These are phyloP conservation scores for Jimgerdemannia lactiflua DNA, from an alignment of 192 early-diverging fungal genomes.

Conservation along the genomic window DNA sequence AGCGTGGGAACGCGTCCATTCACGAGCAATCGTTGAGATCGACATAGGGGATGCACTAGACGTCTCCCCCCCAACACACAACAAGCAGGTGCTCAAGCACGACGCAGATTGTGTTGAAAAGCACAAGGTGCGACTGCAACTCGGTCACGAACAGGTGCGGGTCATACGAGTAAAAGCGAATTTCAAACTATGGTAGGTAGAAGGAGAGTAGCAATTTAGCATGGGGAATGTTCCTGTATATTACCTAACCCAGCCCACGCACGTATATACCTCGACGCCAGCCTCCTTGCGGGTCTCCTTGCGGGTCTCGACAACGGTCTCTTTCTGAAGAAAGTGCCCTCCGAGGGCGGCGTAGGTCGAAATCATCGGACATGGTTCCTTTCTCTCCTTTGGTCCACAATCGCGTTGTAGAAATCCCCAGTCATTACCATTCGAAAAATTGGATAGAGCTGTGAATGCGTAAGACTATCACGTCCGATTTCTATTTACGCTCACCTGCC, in stretches of 20 bases:
- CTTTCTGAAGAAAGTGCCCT: background rate
- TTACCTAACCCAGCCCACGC: background rate
- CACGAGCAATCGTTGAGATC: background rate
- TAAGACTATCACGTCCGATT: too few relatives aligned
- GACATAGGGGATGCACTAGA: background rate
- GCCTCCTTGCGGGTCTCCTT: too few relatives aligned
- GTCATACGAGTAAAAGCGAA: conserved; percentile 43
- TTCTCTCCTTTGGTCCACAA: background rate
- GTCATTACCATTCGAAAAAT: too few relatives aligned
- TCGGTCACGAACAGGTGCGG: conserved; percentile 47
- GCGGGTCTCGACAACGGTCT: background rate
- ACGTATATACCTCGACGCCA: conserved; percentile 12
- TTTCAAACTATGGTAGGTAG: conserved; percentile 50
- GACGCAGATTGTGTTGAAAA: conserved; percentile 58
- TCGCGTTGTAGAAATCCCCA: background rate
- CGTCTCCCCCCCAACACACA: conserved; percentile 10
- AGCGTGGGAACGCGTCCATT: background rate
- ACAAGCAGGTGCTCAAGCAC: conserved; percentile 50
- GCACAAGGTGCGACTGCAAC: conserved; percentile 30
- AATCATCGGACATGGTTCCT: background rate
- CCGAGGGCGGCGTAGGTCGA: conserved; percentile 1
- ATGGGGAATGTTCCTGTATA: too few relatives aligned
- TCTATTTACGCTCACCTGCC: too few relatives aligned
- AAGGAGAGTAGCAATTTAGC: conserved; percentile 2
- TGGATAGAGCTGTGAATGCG: too few relatives aligned